These are phyloP conservation scores for Metschnikowia kofuensis DNA, from an alignment of 805 yeast species.

Conservation along the genomic window DNA sequence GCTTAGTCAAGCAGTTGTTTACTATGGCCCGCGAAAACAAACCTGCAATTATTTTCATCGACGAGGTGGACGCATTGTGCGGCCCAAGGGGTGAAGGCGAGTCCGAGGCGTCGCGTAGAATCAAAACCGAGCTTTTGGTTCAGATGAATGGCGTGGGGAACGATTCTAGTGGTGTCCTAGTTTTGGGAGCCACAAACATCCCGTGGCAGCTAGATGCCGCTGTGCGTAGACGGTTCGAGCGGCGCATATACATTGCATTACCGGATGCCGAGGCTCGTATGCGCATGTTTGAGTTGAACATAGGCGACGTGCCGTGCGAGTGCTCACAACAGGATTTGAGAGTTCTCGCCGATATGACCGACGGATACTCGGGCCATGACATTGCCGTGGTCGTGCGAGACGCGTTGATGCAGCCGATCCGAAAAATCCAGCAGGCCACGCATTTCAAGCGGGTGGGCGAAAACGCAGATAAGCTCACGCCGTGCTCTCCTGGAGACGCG, in stretches of 20 bases:
- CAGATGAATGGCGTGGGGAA: conserved; percentile 99
- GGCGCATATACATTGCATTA: conserved; percentile 88
- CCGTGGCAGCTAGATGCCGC: conserved; percentile 99
- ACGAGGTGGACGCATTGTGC: conserved; percentile 96
- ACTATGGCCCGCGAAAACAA: conserved; percentile 95
- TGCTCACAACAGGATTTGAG: conserved; percentile 71
- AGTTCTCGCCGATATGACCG: conserved; percentile 86
- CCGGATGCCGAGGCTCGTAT: conserved; percentile 94
- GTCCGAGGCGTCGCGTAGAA: conserved; percentile 92
- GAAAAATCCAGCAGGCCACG: conserved; percentile 93
- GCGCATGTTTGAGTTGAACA: conserved; percentile 90
- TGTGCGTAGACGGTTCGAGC: conserved; percentile 92
- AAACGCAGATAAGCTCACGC: conserved; percentile 56
- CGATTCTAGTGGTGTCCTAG: conserved; percentile 88
- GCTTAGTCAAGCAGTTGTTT: conserved; percentile 91
- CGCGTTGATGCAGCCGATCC: conserved; percentile 96
- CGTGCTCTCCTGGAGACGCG: conserved; percentile 96
- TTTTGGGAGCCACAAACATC: conserved; percentile 94
- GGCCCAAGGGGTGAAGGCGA: conserved; percentile 99
- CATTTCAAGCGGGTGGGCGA: conserved; percentile 73
- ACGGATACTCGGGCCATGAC: conserved; percentile 97
- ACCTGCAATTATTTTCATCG: conserved; percentile 94
- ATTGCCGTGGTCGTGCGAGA: conserved; percentile 95
- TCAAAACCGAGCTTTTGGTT: conserved; percentile 91
- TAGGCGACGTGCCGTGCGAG: conserved; percentile 84